Conservation (phyloP, 2,329 filamentous ascomycete species). For the Emergomyces africanus region DNA sequence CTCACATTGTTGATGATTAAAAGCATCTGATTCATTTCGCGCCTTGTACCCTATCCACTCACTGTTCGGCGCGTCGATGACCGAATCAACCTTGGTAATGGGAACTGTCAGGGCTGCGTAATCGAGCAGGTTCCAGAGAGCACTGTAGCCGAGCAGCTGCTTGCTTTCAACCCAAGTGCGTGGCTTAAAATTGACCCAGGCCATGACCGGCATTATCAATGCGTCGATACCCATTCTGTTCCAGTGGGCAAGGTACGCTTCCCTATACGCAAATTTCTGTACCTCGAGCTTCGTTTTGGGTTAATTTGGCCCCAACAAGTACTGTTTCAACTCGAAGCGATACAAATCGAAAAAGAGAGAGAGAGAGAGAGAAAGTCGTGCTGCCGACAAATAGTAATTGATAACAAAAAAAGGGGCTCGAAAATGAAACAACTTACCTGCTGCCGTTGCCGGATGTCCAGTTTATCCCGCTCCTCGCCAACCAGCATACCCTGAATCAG, state of each 20-base stretch:
- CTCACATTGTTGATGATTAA: constrained; percentile 23
- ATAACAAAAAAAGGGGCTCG: background rate
- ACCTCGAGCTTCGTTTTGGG: constrained; percentile 13
- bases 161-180: constrained; percentile 23
- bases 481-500: constrained; percentile 25
- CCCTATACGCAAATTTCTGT: constrained; percentile 19
- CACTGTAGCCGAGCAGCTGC: constrained; percentile 42
- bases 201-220: constrained; percentile 21
- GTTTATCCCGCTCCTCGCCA: constrained; percentile 16
- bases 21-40: constrained; percentile 19
- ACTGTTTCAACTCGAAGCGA: too few relatives aligned
- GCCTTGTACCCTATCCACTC: constrained; percentile 23
- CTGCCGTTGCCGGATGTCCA: constrained; percentile 17
- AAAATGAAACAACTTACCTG: constrained; percentile 13
- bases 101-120: constrained; percentile 47
- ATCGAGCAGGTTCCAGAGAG: constrained; percentile 50
- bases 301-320: background rate
- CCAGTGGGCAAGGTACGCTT: constrained; percentile 20
- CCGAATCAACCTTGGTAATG: constrained; percentile 18
- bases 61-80: constrained; percentile 11
- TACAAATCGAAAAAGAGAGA: too few relatives aligned
- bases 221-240: constrained; percentile 20
- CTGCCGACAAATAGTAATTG: too few relatives aligned
- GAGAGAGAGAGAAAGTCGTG: too few relatives aligned
- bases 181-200: constrained; percentile 21